Evolutionary conservation across 1,284 basidiomycete species (phyloP), one percentile per base, ranked within the genome.

Genomic region (Leccinum subspadiceum): DNA sequence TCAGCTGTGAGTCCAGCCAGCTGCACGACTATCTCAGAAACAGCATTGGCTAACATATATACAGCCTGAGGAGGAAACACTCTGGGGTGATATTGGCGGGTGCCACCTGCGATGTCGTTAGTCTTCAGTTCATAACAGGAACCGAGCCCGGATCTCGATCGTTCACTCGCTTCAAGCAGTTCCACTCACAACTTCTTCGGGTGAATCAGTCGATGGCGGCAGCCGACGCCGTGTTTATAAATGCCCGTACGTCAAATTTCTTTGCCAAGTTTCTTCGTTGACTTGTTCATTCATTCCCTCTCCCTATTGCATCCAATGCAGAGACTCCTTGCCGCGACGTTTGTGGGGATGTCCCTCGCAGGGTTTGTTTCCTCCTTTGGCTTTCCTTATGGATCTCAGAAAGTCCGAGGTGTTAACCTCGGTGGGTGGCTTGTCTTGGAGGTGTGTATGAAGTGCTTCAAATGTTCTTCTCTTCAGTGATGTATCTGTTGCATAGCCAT

Each of bases 361-460:
- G 41, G 51, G 31, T 51, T 37, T 37, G 64, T 60, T 20, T 50
- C 59, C 51, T 67, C 77, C 48, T 73, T 81, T 2, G 73, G 75
- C 22, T 84, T 84, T 64, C 66, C 79, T 4, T 83, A 83, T 61
- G 82, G 81, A 31, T 75, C 77, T 7, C 53, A 78, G 65, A 79
- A 77, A 58, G 78, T 84, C 49, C 81, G 81, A 15, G 82, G 81
- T 56, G 84, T 85, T 65, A 85, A 82, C 68, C 75, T 86, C 24
- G 84, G 84, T 35, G 84, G 90, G 33, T 93, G 91, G 91, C 84
- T 92, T 44, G 84, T 93, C 15, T 79, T 90, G 35, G 89, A 91
- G 80, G 89, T 87, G 44, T 51, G 70, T 64, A 33, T 17, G 6
- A 53, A 39, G 2, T 10, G 13, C 12, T 33, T 4, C 17, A 7